Base-by-base conservation (phyloP, 306 rosid genomes). In the Pterocarpus macrocarpus region DNA sequence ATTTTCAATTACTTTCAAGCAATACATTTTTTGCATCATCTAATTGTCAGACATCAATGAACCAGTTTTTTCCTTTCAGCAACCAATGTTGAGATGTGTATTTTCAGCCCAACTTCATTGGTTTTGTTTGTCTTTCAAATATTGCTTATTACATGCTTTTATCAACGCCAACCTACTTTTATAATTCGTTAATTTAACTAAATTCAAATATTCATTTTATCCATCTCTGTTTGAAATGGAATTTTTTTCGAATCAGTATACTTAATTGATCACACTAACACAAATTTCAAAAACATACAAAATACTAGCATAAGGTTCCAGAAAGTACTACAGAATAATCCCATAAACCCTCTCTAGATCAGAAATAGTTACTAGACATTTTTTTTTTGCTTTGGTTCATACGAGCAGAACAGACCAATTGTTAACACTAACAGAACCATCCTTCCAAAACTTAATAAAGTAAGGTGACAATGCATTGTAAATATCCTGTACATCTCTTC, bases 231-330 rank as follows among this genome's bases (percentile, higher is more conserved):
- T 22, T 30, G 75, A 64, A 67, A 80, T 53, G 17, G 17, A 71
- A n/a, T 16, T 57, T 11, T 28, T 34, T 33, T 14, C 44, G 44
- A 69, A 61, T 66, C 30, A 44, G 43, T 14, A 38, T 45, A 36
- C 47, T 41, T 49, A 16, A 47, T 44, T 39, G 38, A 50, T 22
- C 50, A 41, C 17, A 73, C 11, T n/a, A 32, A 68, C 56, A 68
- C 56, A 73, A 65, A 4, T 67, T 47, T 49, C 74, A 63, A n/a
- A 56, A 58, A 43, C 49, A 78, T 53, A 45, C 17, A 81, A 74
- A 78, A 75, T 36, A 79, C n/a, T 30, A 66, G 77, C 80, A 69
- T 35, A 13, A 43, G 28, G 76, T 75, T 82, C 63, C 79, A 56
- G 16, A 65, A 65, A 33, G 33, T 11, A 67, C 71, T 5, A 11